phyloP scores from a whole-genome alignment of 2,329 filamentous ascomycete species.

The Talaromyces verruculosus region DNA sequence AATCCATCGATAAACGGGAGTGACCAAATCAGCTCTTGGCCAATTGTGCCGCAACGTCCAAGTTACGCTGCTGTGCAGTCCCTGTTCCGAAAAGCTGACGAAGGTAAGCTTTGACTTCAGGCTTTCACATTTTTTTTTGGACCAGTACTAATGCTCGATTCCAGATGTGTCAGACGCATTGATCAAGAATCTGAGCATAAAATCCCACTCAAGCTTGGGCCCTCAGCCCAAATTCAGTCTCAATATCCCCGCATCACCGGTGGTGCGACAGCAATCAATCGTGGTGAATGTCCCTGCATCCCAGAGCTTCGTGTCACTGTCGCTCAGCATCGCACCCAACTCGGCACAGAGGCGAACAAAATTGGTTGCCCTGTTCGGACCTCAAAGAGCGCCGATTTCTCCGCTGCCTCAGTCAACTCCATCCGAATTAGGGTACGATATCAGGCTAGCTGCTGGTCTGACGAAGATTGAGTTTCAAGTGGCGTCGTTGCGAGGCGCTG shows the following conservation, averaged over 20 bases:
- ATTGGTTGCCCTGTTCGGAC: conserved; percentile 71
- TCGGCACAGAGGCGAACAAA: conserved; percentile 71
- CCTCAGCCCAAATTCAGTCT: conserved; percentile 62
- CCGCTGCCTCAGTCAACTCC: conserved; percentile 53
- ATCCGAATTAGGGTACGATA: conserved; percentile 71
- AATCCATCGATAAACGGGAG: conserved; percentile 4
- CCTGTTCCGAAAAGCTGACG: conserved; percentile 45
- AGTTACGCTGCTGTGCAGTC: conserved; percentile 38
- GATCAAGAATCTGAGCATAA: conserved; percentile 64
- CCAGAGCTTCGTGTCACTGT: conserved; percentile 70
- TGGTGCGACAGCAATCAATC: conserved; percentile 68
- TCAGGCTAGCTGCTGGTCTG: conserved; percentile 67
- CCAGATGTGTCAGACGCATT: conserved; percentile 61
- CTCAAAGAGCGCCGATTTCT: conserved; percentile 58
- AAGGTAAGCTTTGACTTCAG: conserved; percentile 45
- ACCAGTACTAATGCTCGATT: background rate
- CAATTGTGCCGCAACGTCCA: conserved; percentile 5
- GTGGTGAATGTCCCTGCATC: conserved; percentile 68
- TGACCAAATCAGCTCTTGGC: conserved; percentile 2
- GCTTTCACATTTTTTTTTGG: background rate
- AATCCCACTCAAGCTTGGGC: conserved; percentile 67
- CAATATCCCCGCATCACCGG: conserved; percentile 64
- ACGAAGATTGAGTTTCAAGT: conserved; percentile 79
- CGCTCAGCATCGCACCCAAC: conserved; percentile 63
- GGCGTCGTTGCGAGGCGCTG: conserved; percentile 66